phyloP scores from a whole-genome alignment of 2,329 filamentous ascomycete species.

The Trichoderma sp. region DNA sequence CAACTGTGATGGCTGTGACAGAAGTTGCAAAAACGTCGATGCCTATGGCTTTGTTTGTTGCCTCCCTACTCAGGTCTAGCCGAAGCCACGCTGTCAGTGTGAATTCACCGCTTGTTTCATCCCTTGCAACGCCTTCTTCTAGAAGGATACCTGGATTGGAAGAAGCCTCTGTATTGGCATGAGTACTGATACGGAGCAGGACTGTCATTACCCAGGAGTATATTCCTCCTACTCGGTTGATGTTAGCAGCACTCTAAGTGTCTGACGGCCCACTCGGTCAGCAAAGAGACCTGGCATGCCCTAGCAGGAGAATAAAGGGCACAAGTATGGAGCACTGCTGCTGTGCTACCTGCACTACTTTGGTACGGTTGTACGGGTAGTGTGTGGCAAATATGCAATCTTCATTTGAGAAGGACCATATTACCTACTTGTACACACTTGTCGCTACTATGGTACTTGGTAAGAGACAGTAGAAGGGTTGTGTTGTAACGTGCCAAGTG shows the following conservation, averaged over 20 bases:
- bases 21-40: not conserved
- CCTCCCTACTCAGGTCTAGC: not conserved
- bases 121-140: not conserved
- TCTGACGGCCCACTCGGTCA: slow-evolving; percentile 20
- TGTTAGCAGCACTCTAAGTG: not conserved
- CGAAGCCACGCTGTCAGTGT: not conserved
- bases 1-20: not conserved
- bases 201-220: not conserved
- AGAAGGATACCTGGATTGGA: slow-evolving; percentile 3
- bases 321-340: not conserved
- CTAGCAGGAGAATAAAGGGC: not conserved
- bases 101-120: slow-evolving; percentile 12
- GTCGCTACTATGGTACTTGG: not conserved
- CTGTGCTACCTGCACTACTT: not conserved
- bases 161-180: not conserved
- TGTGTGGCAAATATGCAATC: slow-evolving; percentile 5
- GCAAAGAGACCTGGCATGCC: slow-evolving; percentile 18
- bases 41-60: not conserved
- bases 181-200: not conserved
- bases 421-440: not conserved
- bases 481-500: slow-evolving; percentile 16
- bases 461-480: not conserved
- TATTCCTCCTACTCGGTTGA: not conserved
- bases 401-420: not conserved
- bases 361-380: not conserved